These are phyloP conservation scores for Globisporangium paroecandrum DNA, from an alignment of 352 stramenopile genomes.

Conservation along the genomic window DNA sequence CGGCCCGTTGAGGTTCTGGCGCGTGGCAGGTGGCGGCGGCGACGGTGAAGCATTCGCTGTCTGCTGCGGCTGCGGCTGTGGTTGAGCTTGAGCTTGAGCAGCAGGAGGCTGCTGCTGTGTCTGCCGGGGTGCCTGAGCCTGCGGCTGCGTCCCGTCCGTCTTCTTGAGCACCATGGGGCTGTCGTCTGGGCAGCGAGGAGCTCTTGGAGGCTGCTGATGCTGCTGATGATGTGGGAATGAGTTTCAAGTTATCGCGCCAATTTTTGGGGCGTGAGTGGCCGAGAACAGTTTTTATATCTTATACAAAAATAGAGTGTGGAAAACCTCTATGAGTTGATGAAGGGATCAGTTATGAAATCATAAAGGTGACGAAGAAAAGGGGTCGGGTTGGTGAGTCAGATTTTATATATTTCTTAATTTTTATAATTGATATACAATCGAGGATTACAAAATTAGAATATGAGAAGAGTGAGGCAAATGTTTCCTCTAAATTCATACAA, in stretches of 20 bases:
- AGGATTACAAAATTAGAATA: too few species aligned
- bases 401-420: too few species aligned
- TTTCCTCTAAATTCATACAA: too few species aligned
- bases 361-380: not conserved
- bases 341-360: slow-evolving; percentile 4
- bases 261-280: not conserved
- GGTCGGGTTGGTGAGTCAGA: not conserved
- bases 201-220: not conserved
- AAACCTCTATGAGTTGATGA: slow-evolving; percentile 9
- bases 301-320: slow-evolving; percentile 14
- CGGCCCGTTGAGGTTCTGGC: slow-evolving; percentile 2
- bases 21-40: not conserved
- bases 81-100: not conserved
- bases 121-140: not conserved
- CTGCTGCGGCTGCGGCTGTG: not conserved
- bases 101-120: not conserved
- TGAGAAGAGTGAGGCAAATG: too few species aligned
- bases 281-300: slow-evolving; percentile 12
- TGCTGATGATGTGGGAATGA: slow-evolving; percentile 1
- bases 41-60: not conserved
- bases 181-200: not conserved
- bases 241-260: slow-evolving; percentile 8
- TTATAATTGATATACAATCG: too few species aligned
- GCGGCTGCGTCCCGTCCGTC: not conserved
- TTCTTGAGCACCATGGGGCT: slow-evolving; percentile 4